Base-by-base conservation (phyloP, 129 eudicot species). In the Smallanthus sonchifolius region DNA sequence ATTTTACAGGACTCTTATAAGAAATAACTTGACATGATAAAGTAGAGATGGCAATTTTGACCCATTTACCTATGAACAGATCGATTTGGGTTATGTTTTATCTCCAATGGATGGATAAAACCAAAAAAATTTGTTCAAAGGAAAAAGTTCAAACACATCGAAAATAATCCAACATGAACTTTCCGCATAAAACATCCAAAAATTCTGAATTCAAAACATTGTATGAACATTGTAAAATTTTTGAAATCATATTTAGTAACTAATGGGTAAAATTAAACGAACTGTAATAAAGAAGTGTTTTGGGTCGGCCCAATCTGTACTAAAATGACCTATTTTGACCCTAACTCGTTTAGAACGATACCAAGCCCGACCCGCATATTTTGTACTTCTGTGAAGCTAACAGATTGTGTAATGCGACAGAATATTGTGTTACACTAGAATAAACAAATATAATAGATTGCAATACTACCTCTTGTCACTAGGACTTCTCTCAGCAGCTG, bases 381-480 rank as follows among this genome's bases (percentile, higher is more conserved):
- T 52, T 17, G 60, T 30, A 52, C 28, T 17, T 52, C 60, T 54
- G 39, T 4, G 87, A 81, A 1, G 30, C 30, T 40, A 65, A 38
- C 40, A 76, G 3, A 76, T 40, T 42, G 52, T 35, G 55, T 67
- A 43, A 45, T 16, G 32, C 34, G 28, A n/a, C n/a, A n/a, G 24
- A 4, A 55, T 2, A 20, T 14, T 0, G 40, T 38, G 35, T 38
- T 7, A 30, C 48, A 38, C 54, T 2, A 42, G 30, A 65, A 43
- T 19, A 64, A 52, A 73, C 8, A 32, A 24, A 39, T 10, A 55
- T 32, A 38, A 69, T 48, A 81, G 73, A 42, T 13, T 36, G 37
- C 65, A 84, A 45, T 73, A 93, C 84, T 79, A 77, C 68, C 83
- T 73, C 20, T 69, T 85, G 51, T 59, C 69, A 64, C 69, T 72